Base-by-base conservation (phyloP, 306 rosid genomes). In the Canavalia gladiata region DNA sequence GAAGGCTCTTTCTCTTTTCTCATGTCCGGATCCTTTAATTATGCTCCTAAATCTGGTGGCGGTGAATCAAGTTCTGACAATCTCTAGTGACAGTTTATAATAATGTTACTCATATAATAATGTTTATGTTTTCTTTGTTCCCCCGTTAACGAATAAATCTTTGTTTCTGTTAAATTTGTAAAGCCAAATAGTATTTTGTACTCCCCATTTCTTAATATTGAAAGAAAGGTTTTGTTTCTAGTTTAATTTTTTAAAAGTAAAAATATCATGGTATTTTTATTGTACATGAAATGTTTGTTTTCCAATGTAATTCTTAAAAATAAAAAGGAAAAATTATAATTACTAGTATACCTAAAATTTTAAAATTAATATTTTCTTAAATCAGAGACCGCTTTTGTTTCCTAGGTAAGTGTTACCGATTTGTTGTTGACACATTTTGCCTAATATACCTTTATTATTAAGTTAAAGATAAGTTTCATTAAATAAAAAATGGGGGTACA, bases 1-100 rank as follows among this genome's bases (percentile, higher is more conserved):
- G 98, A 92, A 77, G 87, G 84, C 86, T 87, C 91, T 1, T 88
- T 92, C 89, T 88, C 97, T 1, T 93, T 93, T 77, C 93, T 93
- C 39, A 83, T 89, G 84, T 82, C 95, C 0, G 93, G 86, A 73
- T 87, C 98, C 28, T 86, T 90, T 80, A 91, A 85, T 65, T 93
- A 89, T 85, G 74, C 82, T 75, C 84, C 88, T 37, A 95, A 90
- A 83, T 67, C 73, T 56, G 91, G 94, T 49, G 92, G 73, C 9
- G 55, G 86, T 47, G 94, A 88, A 77, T 81, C 91, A 13, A 76
- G 83, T 84, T 84, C 90, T 72, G 88, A 84, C 55, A 80, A 83
- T 72, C 84, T 87, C 78, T 67, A 56, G 72, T 72, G 62, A 67
- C 75, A 75, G 75, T 51, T 66, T 80, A 6, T 62, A 72, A 71